Base-by-base conservation (phyloP, 2,329 filamentous ascomycete genomes). In the Paramyrothecium sp. region DNA sequence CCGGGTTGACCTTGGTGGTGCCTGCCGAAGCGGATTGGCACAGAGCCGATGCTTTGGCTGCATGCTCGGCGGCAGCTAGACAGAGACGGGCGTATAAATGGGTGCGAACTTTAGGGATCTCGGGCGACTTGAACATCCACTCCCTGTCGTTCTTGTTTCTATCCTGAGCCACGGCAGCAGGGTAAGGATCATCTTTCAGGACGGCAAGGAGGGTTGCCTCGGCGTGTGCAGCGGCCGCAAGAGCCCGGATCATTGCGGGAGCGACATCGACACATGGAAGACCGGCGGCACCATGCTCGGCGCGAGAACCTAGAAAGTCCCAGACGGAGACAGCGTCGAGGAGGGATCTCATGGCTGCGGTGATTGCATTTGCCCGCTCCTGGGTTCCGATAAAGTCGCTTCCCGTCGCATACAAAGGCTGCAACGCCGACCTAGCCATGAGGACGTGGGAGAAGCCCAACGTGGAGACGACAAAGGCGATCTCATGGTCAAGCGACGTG, bases 111-210 rank as follows among this genome's bases (percentile, higher is more conserved):
- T 94, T 93, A 30, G 92, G 90, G 52, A 97, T 91, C 53, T 92
- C 87, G 1, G 94, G 92, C 0, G 92, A 85, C 66, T 90, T 91
- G 72, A 95, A 96, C 92, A 98, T 98, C 94, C 94, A 99, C 63
- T 98, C 94, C 60, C 85, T 92, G 71, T 93, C 92, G 63, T 89
- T 87, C 54, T 88, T 85, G 69, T 96, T 96, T 51, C 93, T 84
- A 56, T 89, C 86, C 66, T 96, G 91, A 1, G 92, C 87, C 2
- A 96, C 89, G 7, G 88, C 84, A 2, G 89, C 87, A 1, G 94
- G 89, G 68, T 97, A 98, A 0, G 94, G 92, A 67, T 99, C 95
- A 69, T 98, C 94, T 66, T 98, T 98, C 53, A 96, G 73, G 1
- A 98, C 92, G 1, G 92, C 92, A 1, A 97, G 83, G 1, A 98